Conservation (phyloP, 78 protist genomes). For the Chrysochromulina parva region DNA sequence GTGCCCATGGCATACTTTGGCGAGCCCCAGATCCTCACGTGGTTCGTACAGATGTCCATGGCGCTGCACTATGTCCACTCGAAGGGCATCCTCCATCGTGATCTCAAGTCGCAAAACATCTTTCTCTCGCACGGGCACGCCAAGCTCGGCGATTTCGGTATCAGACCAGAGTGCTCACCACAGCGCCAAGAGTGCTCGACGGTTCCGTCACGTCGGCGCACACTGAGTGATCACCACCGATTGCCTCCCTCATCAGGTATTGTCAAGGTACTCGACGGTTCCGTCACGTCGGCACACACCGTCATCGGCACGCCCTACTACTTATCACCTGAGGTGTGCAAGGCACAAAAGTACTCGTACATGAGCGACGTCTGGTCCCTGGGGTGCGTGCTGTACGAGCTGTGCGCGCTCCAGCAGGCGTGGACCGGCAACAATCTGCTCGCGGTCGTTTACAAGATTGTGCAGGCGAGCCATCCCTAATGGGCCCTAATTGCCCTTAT, state of each 20-base stretch:
- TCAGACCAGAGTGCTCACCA: no score
- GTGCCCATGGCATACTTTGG: background rate
- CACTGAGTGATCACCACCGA: no score
- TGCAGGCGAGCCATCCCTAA: background rate
- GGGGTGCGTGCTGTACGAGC: constrained; percentile 56
- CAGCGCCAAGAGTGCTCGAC: no score
- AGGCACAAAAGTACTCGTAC: constrained; percentile 1
- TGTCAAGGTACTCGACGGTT: constrained; percentile 36
- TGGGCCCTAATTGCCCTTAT: no score
- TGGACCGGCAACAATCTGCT: constrained; percentile 24
- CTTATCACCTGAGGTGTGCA: constrained; percentile 53
- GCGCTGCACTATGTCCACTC: constrained; percentile 36
- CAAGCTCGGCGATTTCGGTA: constrained; percentile 46
- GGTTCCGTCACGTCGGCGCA: no score
- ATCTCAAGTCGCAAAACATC: constrained; percentile 45
- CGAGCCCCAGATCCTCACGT: constrained; percentile 2
- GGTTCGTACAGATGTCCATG: constrained; percentile 46
- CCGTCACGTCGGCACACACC: constrained; percentile 24
- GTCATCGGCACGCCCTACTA: constrained; percentile 59
- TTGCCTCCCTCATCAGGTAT: background rate
- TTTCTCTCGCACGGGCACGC: constrained; percentile 5
- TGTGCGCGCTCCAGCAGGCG: constrained; percentile 33
- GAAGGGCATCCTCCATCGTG: constrained; percentile 49
- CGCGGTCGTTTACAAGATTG: constrained; percentile 23
- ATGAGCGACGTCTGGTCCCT: constrained; percentile 24